These are phyloP conservation scores for Yarrowia alimentaria DNA, from an alignment of 805 yeast species.

Conservation along the genomic window DNA sequence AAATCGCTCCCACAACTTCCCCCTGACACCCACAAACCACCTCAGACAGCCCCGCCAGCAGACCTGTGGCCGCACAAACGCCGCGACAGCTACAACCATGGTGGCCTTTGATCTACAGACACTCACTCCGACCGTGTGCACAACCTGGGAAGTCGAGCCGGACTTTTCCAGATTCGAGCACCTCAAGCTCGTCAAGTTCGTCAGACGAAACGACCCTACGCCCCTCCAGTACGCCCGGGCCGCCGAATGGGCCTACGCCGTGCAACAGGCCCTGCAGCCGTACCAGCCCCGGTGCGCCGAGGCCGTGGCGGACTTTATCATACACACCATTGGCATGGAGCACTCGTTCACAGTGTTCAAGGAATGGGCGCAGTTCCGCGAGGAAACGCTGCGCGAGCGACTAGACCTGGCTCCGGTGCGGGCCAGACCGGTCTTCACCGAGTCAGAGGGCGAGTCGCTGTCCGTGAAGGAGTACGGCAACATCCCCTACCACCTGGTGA, in stretches of 20 bases:
- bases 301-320: conserved; percentile 11
- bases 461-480: conserved; percentile 1
- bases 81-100: too few species aligned
- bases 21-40: too few species aligned
- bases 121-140: conserved; percentile 12
- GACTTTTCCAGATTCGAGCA: conserved; percentile 5
- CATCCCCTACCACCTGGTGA: conserved; percentile 5
- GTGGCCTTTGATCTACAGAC: too few species aligned
- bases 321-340: conserved; percentile 12
- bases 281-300: conserved; percentile 20
- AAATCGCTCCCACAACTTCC: too few species aligned
- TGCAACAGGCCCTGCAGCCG: background rate
- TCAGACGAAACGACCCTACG: background rate
- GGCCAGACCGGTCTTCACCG: background rate
- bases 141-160: conserved; percentile 4
- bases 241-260: conserved; percentile 15
- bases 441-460: conserved; percentile 16
- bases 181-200: background rate
- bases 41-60: too few species aligned
- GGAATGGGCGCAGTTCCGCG: conserved; percentile 20
- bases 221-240: conserved; percentile 11
- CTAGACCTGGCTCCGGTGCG: conserved; percentile 3
- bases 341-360: background rate
- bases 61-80: too few species aligned
- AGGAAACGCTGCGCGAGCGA: conserved; percentile 2